Evolutionary conservation across 345 rosid species (phyloP), one percentile per base, ranked within the genome.

Genomic region (Lumnitzera littorea): DNA sequence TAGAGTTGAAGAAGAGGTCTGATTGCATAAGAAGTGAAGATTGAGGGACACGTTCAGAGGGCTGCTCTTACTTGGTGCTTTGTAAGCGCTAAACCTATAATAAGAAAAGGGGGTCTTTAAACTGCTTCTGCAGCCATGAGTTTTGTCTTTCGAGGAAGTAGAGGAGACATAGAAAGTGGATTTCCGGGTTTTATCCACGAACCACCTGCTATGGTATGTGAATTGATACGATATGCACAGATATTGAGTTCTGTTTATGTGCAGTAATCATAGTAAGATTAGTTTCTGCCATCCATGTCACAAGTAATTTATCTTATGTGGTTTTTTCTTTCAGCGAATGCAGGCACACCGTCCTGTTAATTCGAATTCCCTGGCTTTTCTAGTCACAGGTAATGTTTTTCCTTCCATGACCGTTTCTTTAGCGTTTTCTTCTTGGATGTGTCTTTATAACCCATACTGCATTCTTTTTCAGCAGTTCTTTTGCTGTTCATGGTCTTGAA

Each of bases 401-500:
- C 57, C 51, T 48, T 64, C 15, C 24, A 15, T 17, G 46, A 49
- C 46, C 63, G 50, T 49, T 61, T 48, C 56, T 11, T 41, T 64
- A 50, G 13, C 55, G 47, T 61, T 61, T 25, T 29, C 55, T 24
- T 36, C 51, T 27, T 25, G 48, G 25, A 15, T 51, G 16, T 17
- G 11, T 36, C 29, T 12, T 4, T 12, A 55, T 57, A 23, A 61
- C 11, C 10, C 23, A 6, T 25, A 4, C 27, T 11, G 24, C 15
- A 56, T 66, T 51, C 61, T 67, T 63, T 25, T 74, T 79, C 70
- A 62, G 81, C 84, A 92, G 94, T 92, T 63, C 87, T 92, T 58
- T 68, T 92, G 81, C 75, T 89, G 69, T 92, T 89, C 80, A 92
- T 92, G 90, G 87, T 92, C 75, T 78, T 92, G 73, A 87, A 87